A percentile compares a stretch with the other conserved stretches of the same genome.
Conservation (phyloP, 257 asterid species). For the Solanum lycopersicoides region DNA sequence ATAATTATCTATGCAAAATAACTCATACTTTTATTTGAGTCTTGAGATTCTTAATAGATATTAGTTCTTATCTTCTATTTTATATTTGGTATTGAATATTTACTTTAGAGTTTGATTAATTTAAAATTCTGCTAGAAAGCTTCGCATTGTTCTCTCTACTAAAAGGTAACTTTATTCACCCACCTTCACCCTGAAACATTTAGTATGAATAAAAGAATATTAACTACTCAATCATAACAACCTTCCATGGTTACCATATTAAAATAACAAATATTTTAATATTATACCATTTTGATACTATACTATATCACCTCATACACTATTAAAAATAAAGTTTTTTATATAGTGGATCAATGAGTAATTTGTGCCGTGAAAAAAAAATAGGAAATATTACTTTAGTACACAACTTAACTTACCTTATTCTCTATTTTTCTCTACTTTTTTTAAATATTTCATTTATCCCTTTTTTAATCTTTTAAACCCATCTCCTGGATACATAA, state of each 20-base stretch:
- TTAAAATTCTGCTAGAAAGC: not conserved
- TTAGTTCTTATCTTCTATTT: not conserved
- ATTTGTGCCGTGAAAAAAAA: not conserved
- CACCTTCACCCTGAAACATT: not conserved
- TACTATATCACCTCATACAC: not conserved
- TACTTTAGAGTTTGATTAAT: too few species aligned
- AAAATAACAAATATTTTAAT: too few species aligned
- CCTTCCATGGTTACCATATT: not conserved
- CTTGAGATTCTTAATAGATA: not conserved
- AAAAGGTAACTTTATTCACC: not conserved
- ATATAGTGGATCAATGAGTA: not conserved
- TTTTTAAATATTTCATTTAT: too few species aligned
- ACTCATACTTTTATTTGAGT: not conserved
- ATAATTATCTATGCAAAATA: not conserved
- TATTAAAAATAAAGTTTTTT: too few species aligned
- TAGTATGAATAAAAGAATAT: not conserved
- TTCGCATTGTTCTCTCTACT: not conserved
- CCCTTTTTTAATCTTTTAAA: too few species aligned
- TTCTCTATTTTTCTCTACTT: too few species aligned
- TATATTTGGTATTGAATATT: not conserved
- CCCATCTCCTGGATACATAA: too few species aligned
- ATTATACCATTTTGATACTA: not conserved
- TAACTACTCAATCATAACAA: not conserved
- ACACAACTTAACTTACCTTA: too few species aligned
- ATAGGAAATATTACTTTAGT: too few species aligned